A percentile compares a stretch with the other conserved stretches of the same genome.
Evolutionary conservation across 495 filamentous ascomycete genomes (phyloP).

Genomic region (Aspergillus sclerotioniger): DNA sequence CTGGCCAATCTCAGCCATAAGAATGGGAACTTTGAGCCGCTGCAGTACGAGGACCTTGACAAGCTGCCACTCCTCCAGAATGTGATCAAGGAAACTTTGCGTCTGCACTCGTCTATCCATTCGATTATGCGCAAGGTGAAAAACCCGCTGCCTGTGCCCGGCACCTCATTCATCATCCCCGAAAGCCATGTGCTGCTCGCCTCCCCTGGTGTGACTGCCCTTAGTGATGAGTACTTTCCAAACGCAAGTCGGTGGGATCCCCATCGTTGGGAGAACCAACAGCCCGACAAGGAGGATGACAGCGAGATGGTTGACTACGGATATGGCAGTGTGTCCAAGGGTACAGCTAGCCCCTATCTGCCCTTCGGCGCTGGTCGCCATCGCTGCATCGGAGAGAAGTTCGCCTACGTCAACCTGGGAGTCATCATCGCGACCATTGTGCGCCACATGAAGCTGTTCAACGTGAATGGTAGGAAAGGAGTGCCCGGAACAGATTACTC

Average conservation of each 20-base stretch:
- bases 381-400: slow-evolving; percentile 95
- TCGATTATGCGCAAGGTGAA: slow-evolving; percentile 85
- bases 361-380: slow-evolving; percentile 94
- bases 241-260: slow-evolving; percentile 82
- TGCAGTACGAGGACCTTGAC: slow-evolving; percentile 65
- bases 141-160: slow-evolving; percentile 71
- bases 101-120: slow-evolving; percentile 79
- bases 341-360: slow-evolving; percentile 80
- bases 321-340: slow-evolving; percentile 89
- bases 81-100: slow-evolving; percentile 77
- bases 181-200: slow-evolving; percentile 73
- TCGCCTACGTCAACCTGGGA: slow-evolving; percentile 87
- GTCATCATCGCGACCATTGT: slow-evolving; percentile 82
- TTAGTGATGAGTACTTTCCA: slow-evolving; percentile 72
- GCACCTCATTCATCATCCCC: slow-evolving; percentile 76
- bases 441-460: slow-evolving; percentile 70
- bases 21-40: slow-evolving; percentile 46
- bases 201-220: slow-evolving; percentile 73
- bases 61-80: slow-evolving; percentile 67
- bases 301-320: slow-evolving; percentile 82
- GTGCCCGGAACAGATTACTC: slow-evolving; percentile 85
- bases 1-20: slow-evolving; percentile 57
- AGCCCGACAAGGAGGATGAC: slow-evolving; percentile 48
- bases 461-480: slow-evolving; percentile 62
- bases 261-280: slow-evolving; percentile 71